These are phyloP conservation scores for Phytopythium ostracodes DNA, from an alignment of 352 stramenopile genomes.

Conservation along the genomic window DNA sequence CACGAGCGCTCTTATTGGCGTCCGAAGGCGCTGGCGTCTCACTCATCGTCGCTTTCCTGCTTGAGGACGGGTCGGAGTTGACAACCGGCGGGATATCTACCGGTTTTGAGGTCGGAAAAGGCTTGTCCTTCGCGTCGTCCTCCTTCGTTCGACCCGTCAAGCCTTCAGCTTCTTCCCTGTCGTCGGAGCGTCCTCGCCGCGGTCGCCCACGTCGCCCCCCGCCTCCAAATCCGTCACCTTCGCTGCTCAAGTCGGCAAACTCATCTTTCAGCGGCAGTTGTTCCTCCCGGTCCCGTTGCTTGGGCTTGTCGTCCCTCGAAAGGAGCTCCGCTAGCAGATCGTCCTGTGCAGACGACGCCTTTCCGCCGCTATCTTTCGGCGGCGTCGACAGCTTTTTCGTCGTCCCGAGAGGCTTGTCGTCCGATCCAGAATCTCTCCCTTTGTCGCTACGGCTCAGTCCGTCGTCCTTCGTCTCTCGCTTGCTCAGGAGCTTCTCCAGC, in stretches of 20 bases:
- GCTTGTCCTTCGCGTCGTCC: neutral
- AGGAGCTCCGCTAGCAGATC: slow-evolving; percentile 30
- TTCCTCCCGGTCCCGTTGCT: neutral
- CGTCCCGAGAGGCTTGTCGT: neutral
- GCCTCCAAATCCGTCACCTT: neutral
- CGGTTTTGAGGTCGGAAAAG: slow-evolving; percentile 8
- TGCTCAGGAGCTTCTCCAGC: neutral
- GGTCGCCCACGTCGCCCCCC: neutral
- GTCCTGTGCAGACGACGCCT: slow-evolving; percentile 26
- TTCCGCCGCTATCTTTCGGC: neutral
- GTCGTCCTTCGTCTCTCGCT: neutral
- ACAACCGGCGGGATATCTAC: neutral
- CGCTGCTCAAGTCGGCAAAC: neutral
- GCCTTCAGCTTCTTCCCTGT: neutral
- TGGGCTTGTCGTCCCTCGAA: slow-evolving; percentile 4
- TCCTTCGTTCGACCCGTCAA: neutral
- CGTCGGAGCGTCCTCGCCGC: neutral
- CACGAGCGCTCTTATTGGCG: slow-evolving; percentile 28
- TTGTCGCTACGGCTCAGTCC: too few relatives aligned
- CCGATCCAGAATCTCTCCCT: too few relatives aligned
- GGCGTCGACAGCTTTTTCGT: neutral
- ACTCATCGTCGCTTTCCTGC: neutral
- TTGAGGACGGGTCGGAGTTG: neutral
- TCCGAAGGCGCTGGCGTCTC: neutral
- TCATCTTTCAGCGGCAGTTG: neutral